Evolutionary conservation across 805 yeast species (phyloP), one percentile per base, ranked within the genome.

Genomic region (Zygoascus flipseniorum): DNA sequence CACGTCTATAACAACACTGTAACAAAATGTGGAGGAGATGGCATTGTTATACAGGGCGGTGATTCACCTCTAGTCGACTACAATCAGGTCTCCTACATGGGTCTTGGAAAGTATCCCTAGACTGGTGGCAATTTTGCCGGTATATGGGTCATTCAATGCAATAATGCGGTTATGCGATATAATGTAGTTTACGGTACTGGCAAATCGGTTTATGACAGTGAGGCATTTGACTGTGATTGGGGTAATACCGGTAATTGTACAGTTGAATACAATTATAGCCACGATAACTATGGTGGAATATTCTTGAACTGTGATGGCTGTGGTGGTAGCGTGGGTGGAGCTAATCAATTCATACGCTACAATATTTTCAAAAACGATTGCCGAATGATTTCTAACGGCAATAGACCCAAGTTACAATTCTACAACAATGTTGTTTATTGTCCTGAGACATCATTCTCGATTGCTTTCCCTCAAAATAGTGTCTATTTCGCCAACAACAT

Each of bases 211-310:
- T 8, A 8, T n/a, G 50, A 48, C 31, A 35, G 43, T 18, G 50
- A 48, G 26, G 50, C 50, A n/a, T 48, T 48, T 35, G 50, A 48
- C 44, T 48, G 50, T 32, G 50, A 48, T 26, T 48, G 50, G 50
- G 50, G 50, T n/a, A 48, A 48, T 42, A 48, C 43, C 5, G 50
- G 50, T 23, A 31, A 32, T 31, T 48, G 50, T 20, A 13, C 37
- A 8, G 37, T 48, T 37, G 43, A 48, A 35, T 48, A 48, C 43
- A 48, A 48, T 19, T 48, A 35, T 31, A 28, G 43, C 43, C 42
- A 39, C 23, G 43, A 48, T 11, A 48, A 48, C 16, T 39, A 39
- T 3, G 50, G 50, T 32, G 50, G 50, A 11, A 37, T 37, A n/a
- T 48, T 35, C 28, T 26, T 48, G 31, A 48, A 48, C 31, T 48